Evolutionary conservation across 106 monocot species (phyloP).

Genomic region (Allium fistulosum): DNA sequence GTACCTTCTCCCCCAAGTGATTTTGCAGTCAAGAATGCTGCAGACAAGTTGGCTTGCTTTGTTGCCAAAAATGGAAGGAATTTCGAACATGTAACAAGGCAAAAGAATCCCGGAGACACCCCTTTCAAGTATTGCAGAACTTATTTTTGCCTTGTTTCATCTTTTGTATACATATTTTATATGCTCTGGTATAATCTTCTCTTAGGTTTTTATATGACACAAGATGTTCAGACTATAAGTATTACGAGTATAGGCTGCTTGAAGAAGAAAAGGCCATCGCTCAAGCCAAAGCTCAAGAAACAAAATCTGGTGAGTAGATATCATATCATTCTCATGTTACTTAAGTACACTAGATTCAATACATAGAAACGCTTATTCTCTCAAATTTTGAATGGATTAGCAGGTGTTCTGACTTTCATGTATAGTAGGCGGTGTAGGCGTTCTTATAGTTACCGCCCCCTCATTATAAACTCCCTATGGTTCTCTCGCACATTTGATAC

Average conservation of each 20-base stretch:
- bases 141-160: neutral
- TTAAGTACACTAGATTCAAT: no score
- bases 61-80: conserved; percentile 95
- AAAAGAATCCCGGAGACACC: conserved; percentile 96
- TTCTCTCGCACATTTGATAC: no score
- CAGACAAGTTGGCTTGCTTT: conserved; percentile 83
- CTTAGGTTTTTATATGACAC: conserved; percentile 92
- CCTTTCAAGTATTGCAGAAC: conserved; percentile 75
- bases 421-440: no score
- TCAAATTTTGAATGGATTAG: neutral
- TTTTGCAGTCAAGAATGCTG: conserved; percentile 72
- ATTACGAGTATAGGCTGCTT: conserved; percentile 65
- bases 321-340: neutral
- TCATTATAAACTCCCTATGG: no score
- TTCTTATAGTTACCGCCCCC: no score
- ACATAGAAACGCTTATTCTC: neutral
- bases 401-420: no score
- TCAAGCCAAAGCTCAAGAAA: conserved; percentile 49
- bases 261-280: conserved; percentile 68
- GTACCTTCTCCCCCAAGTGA: conserved; percentile 77
- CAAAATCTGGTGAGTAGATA: conserved; percentile 33
- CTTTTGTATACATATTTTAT: neutral
- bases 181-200: neutral
- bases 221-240: conserved; percentile 78
- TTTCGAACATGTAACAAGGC: conserved; percentile 81